Percentiles rank a stretch among this genome's conserved stretches.
Evolutionary conservation across 1,284 basidiomycete species (phyloP).

Genomic region (Termitomyces sp.): DNA sequence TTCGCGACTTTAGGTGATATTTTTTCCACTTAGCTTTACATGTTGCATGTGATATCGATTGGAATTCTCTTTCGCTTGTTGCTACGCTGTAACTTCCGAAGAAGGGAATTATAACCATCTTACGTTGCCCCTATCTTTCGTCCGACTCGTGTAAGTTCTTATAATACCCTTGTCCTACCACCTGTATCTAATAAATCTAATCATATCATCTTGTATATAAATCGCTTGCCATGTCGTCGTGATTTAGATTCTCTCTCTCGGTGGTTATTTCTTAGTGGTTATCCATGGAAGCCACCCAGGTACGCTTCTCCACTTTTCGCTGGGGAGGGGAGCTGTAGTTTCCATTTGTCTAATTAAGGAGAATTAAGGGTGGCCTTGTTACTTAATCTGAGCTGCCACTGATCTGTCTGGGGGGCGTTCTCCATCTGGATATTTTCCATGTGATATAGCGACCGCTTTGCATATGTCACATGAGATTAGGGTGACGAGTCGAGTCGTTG

Average conservation of each 20-base stretch:
- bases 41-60: not conserved
- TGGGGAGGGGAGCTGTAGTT: not conserved
- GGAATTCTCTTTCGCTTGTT: not conserved
- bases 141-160: slow-evolving; percentile 1
- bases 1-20: not conserved
- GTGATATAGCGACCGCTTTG: not conserved
- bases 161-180: not conserved
- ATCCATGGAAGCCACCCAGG: not conserved
- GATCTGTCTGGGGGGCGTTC: not conserved
- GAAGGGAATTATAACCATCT: not conserved
- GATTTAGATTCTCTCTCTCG: not conserved
- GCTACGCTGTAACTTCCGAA: not conserved
- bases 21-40: not conserved
- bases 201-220: not conserved
- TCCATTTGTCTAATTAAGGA: slow-evolving; percentile 6
- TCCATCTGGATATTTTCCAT: slow-evolving; percentile 1
- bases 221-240: not conserved
- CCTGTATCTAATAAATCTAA: not conserved
- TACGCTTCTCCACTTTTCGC: not conserved
- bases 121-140: not conserved
- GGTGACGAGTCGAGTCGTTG: not conserved
- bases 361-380: too few relatives aligned
- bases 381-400: not conserved
- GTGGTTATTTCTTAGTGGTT: not conserved
- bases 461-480: not conserved